Evolutionary conservation across 192 early-diverging fungal genomes (phyloP).

Genomic region (Coemansia sp.): DNA sequence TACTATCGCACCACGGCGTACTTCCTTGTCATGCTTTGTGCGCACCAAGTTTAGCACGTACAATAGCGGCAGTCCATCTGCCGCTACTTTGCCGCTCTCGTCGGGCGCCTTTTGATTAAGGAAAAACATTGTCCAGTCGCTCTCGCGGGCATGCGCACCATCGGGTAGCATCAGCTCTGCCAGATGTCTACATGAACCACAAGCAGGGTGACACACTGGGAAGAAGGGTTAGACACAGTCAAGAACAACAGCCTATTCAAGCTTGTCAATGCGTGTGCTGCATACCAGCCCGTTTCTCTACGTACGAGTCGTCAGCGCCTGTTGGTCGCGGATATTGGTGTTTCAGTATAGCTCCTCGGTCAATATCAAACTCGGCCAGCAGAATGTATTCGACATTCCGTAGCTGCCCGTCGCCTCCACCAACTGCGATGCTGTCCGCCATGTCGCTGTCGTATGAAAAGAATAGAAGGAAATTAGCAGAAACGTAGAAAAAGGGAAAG

Average conservation of each 20-base stretch:
- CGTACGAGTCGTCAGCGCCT: slow-evolving; percentile 76
- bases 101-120: slow-evolving; percentile 70
- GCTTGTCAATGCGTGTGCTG: background rate
- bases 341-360: slow-evolving; percentile 82
- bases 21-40: slow-evolving; percentile 83
- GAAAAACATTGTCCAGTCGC: slow-evolving; percentile 95
- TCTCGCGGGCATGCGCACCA: slow-evolving; percentile 88
- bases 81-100: slow-evolving; percentile 29
- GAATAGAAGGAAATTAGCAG: slow-evolving; percentile 6
- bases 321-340: slow-evolving; percentile 87
- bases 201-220: slow-evolving; percentile 3
- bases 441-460: slow-evolving; percentile 12
- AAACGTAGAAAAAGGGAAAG: background rate
- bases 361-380: slow-evolving; percentile 95
- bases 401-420: slow-evolving; percentile 21
- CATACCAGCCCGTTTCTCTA: slow-evolving; percentile 17
- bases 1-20: slow-evolving; percentile 83
- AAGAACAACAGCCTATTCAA: background rate
- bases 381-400: slow-evolving; percentile 81
- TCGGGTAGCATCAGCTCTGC: slow-evolving; percentile 98
- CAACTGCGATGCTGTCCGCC: slow-evolving; percentile 17
- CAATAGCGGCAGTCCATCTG: slow-evolving; percentile 65
- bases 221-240: slow-evolving; percentile 13
- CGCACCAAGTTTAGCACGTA: slow-evolving; percentile 92
- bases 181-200: slow-evolving; percentile 42